Evolutionary conservation across 1,139 yeast genomes (phyloP).

Genomic region (Yamadazyma conglobata): DNA sequence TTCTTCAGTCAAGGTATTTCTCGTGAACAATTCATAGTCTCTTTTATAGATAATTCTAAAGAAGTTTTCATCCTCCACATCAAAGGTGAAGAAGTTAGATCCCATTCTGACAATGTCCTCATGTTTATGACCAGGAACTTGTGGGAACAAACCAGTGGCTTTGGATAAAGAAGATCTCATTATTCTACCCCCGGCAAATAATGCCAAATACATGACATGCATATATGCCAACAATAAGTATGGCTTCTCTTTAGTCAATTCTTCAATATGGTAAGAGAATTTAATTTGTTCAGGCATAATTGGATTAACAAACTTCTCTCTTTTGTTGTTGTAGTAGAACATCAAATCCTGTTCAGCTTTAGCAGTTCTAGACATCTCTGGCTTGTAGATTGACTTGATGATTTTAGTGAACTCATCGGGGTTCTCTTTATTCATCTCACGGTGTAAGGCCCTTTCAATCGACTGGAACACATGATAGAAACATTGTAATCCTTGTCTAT

Average conservation of each 20-base stretch:
- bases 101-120: constrained; percentile 61
- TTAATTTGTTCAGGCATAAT: constrained; percentile 58
- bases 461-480: constrained; percentile 74
- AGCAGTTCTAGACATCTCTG: constrained; percentile 62
- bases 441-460: constrained; percentile 54
- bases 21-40: constrained; percentile 73
- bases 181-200: constrained; percentile 83
- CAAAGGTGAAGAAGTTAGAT: constrained; percentile 69
- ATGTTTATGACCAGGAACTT: constrained; percentile 58
- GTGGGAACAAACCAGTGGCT: constrained; percentile 74
- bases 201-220: constrained; percentile 81
- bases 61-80: constrained; percentile 63
- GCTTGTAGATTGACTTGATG: constrained; percentile 60
- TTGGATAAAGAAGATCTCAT: constrained; percentile 64
- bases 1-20: constrained; percentile 61
- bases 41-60: constrained; percentile 67
- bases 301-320: constrained; percentile 54
- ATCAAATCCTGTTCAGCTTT: constrained; percentile 59
- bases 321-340: constrained; percentile 59
- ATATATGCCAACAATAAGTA: constrained; percentile 75
- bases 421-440: constrained; percentile 39
- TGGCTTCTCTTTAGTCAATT: constrained; percentile 58
- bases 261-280: constrained; percentile 58
- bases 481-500: constrained; percentile 76
- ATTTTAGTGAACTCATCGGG: constrained; percentile 37